Evolutionary conservation across 225 moss, liverwort and hornwort species (phyloP).

Genomic region (Sphagnum contortum): DNA sequence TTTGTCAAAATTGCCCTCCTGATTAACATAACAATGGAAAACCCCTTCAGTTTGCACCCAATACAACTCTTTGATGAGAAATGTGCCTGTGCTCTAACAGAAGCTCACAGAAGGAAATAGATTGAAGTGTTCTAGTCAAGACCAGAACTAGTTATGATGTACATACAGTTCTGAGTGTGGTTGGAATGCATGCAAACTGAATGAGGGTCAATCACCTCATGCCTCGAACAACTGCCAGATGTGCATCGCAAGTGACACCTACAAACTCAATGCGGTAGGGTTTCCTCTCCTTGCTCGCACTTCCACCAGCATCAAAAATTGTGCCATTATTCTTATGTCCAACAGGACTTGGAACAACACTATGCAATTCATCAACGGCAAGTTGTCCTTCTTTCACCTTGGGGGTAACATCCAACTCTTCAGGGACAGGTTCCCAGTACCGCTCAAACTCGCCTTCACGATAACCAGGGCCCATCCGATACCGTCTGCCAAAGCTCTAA

Average conservation of each 20-base stretch:
- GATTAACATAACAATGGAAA: constrained; percentile 3
- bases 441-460: constrained; percentile 17
- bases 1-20: constrained; percentile 77
- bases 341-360: too few relatives aligned
- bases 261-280: constrained; percentile 86
- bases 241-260: constrained; percentile 88
- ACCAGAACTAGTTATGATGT: too few relatives aligned
- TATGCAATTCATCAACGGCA: too few relatives aligned
- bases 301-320: too few relatives aligned
- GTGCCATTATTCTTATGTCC: too few relatives aligned
- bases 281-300: constrained; percentile 19
- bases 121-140: too few relatives aligned
- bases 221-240: constrained; percentile 89
- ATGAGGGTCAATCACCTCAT: constrained; percentile 49
- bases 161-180: not conserved
- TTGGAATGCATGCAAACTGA: too few relatives aligned
- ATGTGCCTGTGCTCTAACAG: too few relatives aligned
- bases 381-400: too few relatives aligned
- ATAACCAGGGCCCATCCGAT: constrained; percentile 86
- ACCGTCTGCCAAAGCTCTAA: constrained; percentile 25
- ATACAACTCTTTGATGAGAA: too few relatives aligned
- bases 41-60: too few relatives aligned
- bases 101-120: too few relatives aligned
- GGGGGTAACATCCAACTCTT: constrained; percentile 1
- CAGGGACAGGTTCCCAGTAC: constrained; percentile 64